Conservation (phyloP, 202 grass and related monocot species). For the Cymbopogon flexuosus region DNA sequence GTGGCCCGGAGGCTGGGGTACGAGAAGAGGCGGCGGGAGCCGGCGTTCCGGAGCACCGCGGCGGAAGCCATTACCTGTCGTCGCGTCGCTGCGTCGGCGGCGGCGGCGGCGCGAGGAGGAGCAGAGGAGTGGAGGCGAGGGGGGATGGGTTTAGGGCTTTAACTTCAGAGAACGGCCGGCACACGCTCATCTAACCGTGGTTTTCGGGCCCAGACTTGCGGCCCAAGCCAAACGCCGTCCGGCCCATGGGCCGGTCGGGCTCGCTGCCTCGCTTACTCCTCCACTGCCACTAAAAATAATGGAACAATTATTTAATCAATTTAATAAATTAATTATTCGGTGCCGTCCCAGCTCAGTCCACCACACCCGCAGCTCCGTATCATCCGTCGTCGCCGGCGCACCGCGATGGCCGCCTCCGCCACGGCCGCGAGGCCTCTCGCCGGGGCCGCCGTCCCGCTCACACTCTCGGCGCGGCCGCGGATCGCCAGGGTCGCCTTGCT, state of each 20-base stretch:
- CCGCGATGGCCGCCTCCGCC: slow-evolving; percentile 36
- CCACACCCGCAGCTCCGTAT: slow-evolving; percentile 23
- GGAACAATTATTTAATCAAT: no score
- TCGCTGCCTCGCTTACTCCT: not conserved
- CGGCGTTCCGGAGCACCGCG: slow-evolving; percentile 57
- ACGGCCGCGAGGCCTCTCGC: not conserved
- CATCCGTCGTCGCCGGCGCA: slow-evolving; percentile 35
- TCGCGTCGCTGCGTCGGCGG: not conserved
- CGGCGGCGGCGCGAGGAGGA: slow-evolving; percentile 16
- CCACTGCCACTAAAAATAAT: slow-evolving; percentile 2
- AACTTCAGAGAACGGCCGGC: not conserved
- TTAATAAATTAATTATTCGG: not conserved
- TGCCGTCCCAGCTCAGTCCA: not conserved
- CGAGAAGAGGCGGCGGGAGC: slow-evolving; percentile 47
- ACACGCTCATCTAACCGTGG: not conserved
- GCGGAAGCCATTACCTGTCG: slow-evolving; percentile 58
- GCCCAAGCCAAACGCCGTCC: not conserved
- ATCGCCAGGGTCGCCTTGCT: not conserved
- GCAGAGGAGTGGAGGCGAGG: not conserved
- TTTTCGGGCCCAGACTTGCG: not conserved
- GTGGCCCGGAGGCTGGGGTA: slow-evolving; percentile 40
- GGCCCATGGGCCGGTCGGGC: not conserved
- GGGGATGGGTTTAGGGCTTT: slow-evolving; percentile 49
- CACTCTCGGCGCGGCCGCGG: not conserved
- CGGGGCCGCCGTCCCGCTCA: not conserved